phyloP scores from a whole-genome alignment of 352 stramenopile genomes.

The Phytopythium aichiense region DNA sequence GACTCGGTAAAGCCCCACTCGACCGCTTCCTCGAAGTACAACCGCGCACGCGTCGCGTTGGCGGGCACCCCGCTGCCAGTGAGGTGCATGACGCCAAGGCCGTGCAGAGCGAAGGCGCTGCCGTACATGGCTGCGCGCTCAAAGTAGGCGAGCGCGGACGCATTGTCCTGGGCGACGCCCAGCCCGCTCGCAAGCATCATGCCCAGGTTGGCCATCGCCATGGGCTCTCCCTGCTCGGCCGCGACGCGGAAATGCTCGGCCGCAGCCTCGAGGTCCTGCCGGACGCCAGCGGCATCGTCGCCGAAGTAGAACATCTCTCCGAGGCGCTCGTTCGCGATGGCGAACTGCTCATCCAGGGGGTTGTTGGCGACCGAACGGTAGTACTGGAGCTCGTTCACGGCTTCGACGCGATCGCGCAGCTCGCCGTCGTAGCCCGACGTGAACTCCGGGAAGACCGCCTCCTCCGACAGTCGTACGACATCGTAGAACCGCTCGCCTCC shows the following conservation, averaged over 20 bases:
- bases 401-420: constrained; percentile 32
- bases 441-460: constrained; percentile 13
- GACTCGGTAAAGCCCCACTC: constrained; percentile 54
- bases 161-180: constrained; percentile 51
- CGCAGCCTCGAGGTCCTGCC: constrained; percentile 39
- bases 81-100: constrained; percentile 62
- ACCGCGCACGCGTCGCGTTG: constrained; percentile 55
- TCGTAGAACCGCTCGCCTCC: constrained; percentile 37
- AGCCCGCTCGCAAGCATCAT: constrained; percentile 71
- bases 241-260: constrained; percentile 61
- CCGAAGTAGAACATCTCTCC: constrained; percentile 75
- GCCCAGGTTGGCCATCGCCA: constrained; percentile 66
- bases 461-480: constrained; percentile 46
- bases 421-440: constrained; percentile 8
- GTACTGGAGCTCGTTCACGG: constrained; percentile 56
- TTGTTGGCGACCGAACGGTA: constrained; percentile 56
- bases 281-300: constrained; percentile 50
- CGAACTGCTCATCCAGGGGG: constrained; percentile 53
- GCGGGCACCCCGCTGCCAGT: constrained; percentile 42
- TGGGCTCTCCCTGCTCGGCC: constrained; percentile 54
- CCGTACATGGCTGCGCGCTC: constrained; percentile 44
- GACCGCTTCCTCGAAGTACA: constrained; percentile 59
- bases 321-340: constrained; percentile 54
- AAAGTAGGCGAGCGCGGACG: constrained; percentile 61
- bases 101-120: constrained; percentile 60